Evolutionary conservation across 768 basidiomycete genomes (phyloP), one percentile per base, ranked within the genome.

Genomic region (Hydnum rufescens): DNA sequence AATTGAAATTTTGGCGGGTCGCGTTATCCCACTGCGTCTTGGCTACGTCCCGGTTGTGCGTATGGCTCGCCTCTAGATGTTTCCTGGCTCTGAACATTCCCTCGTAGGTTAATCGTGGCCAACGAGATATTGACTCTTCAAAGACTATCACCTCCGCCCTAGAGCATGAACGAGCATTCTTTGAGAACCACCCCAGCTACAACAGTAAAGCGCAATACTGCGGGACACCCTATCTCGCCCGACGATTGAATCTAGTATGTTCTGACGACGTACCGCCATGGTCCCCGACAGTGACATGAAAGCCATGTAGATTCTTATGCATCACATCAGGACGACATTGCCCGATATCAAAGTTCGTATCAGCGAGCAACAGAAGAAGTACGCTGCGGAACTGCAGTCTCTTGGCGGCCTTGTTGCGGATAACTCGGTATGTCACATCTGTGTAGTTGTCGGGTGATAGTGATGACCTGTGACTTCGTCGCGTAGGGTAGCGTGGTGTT

Each of bases 281-380:
- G 36, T 39, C 36, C 22, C 22, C 36, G 1, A 13, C 36, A 13
- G 36, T 47, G 13, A 8, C 13, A 28, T 25, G 44, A 13, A 47
- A 8, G 8, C 8, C 34, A 39, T 39, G 34, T 39, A 93, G 90
- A 93, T 99, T 62, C 79, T 99, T 51, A 97, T 97, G 92, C 89
- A 95, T 67, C 95, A 99, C 67, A 96, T 99, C 64, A 85, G 86
- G 53, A 77, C 87, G 51, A 96, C 89, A 22, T 74, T 99, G 19
- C 95, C 95, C 30, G 95, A 99, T 64, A 97, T 97, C 74, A 99
- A 99, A 70, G 76, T 78, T 16, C 80, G 89, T 60, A 97, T 99
- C 63, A 73, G 78, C n/a, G 74, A 82, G 55, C 89, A 96, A 60
- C 74, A 90, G 47, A 75, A 80, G 66, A 92, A 90, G 62, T 95